Base-by-base conservation (phyloP, 495 filamentous ascomycete genomes). In the Neohortaea acidophila region DNA sequence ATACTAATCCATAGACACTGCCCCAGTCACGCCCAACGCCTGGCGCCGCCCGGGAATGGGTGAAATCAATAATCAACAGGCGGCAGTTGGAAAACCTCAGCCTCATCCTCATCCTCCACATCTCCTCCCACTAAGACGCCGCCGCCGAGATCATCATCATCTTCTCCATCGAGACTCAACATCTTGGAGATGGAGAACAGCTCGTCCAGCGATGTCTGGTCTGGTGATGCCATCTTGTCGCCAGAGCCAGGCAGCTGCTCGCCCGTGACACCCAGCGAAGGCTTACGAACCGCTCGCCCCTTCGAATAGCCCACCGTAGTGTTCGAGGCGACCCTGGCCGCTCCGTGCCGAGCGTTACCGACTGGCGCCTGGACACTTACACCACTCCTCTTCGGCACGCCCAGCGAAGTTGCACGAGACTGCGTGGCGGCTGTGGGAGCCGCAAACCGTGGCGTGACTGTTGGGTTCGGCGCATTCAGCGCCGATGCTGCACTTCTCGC, bases 261-360 rank as follows among this genome's bases (percentile, higher is more conserved):
- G 55, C 45, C 50, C 8, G 73, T 41, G 3, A 51, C 59, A 8
- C 63, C 59, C 6, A 77, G 77, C 11, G n/a, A n/a, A n/a, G n/a
- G n/a, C n/a, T n/a, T n/a, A n/a, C n/a, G n/a, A n/a, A 75, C 68
- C 12, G 65, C 66, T 12, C 84, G 68, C 20, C 85, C 83, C 51
- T 78, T 81, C 36, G 72, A 74, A 53, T 85, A 87, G 5, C 84
- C 84, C 20, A 94, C 59, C 0, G 85, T 92, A 32, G 70, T 79
- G 36, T 72, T 70, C 10, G 84, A 86, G 9, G 67, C 70, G n/a
- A 29, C 45, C 5, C 63, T 66, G 14, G 80, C 78, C 5, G 76
- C 73, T 3, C 71, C 60, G 47, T 72, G 60, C 36, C 70, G 66
- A 64, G 73, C 65, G 10, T 59, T 56, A 8, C 72, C 77, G 2